Percentiles rank a stretch among this genome's conserved stretches.
Evolutionary conservation across 768 basidiomycete species (phyloP).

Genomic region (Boletus sp.): DNA sequence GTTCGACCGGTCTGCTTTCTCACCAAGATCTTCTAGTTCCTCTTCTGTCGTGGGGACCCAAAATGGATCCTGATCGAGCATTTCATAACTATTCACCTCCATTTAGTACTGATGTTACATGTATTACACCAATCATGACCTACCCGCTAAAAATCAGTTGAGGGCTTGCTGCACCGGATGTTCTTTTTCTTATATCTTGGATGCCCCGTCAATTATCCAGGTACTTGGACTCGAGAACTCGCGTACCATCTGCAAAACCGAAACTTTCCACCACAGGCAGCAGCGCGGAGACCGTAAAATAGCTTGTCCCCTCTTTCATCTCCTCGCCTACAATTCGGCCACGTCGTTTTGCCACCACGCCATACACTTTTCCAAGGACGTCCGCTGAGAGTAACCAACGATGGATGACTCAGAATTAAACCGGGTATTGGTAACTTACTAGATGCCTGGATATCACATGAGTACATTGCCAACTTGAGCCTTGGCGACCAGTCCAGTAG

Average conservation of each 20-base stretch:
- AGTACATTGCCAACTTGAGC: slow-evolving; percentile 97
- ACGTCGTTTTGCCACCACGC: slow-evolving; percentile 85
- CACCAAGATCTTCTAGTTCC: slow-evolving; percentile 94
- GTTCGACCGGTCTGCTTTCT: slow-evolving; percentile 91
- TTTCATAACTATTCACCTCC: slow-evolving; percentile 65
- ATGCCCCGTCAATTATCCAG: slow-evolving; percentile 6
- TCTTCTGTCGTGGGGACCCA: slow-evolving; percentile 98
- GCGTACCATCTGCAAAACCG: slow-evolving; percentile 91
- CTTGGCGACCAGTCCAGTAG: slow-evolving; percentile 97
- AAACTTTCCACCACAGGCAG: slow-evolving; percentile 97
- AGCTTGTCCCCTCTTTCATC: slow-evolving; percentile 96
- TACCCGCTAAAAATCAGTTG: slow-evolving; percentile 96
- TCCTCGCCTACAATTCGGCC: slow-evolving; percentile 95
- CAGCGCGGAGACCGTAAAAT: slow-evolving; percentile 88
- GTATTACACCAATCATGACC: slow-evolving; percentile 22
- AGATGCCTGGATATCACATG: slow-evolving; percentile 96
- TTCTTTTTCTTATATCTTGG: slow-evolving; percentile 90
- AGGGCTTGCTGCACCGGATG: slow-evolving; percentile 95
- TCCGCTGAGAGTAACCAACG: slow-evolving; percentile 56
- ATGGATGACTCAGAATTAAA: slow-evolving; percentile 9
- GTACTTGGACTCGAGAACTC: not conserved
- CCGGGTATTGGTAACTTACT: slow-evolving; percentile 50
- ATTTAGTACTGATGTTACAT: slow-evolving; percentile 13
- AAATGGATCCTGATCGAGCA: slow-evolving; percentile 92
- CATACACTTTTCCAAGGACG: slow-evolving; percentile 96